These are phyloP conservation scores for Trichosporon sp. DNA, from an alignment of 1,284 basidiomycete genomes.

Conservation along the genomic window DNA sequence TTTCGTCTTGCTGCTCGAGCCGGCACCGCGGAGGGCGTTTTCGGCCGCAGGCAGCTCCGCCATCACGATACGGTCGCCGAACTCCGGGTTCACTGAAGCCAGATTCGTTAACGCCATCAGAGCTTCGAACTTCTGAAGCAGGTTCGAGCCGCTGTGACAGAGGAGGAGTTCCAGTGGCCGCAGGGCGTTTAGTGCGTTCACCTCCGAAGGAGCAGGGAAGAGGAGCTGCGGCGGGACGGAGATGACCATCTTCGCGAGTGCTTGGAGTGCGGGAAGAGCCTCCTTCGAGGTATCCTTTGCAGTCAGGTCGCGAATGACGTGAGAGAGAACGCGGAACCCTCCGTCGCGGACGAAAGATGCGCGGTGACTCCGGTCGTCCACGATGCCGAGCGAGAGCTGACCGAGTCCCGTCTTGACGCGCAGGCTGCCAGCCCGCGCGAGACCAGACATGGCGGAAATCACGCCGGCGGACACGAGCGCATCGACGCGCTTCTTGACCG, in stretches of 20 bases:
- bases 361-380: constrained; percentile 74
- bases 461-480: constrained; percentile 63
- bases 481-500: constrained; percentile 64
- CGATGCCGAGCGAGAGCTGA: constrained; percentile 69
- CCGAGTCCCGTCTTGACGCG: constrained; percentile 53
- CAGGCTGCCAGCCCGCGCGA: constrained; percentile 61
- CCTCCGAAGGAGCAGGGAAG: constrained; percentile 70
- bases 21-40: constrained; percentile 32
- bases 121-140: constrained; percentile 86
- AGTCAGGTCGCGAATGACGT: constrained; percentile 60
- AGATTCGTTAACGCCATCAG: constrained; percentile 96
- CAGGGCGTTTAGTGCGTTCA: constrained; percentile 75
- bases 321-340: constrained; percentile 71
- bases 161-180: constrained; percentile 74
- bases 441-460: constrained; percentile 65
- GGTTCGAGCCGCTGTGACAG: constrained; percentile 66
- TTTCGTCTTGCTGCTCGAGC: constrained; percentile 55
- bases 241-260: constrained; percentile 88
- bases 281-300: constrained; percentile 31
- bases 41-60: constrained; percentile 29
- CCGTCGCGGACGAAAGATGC: constrained; percentile 80
- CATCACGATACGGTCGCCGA: constrained; percentile 64
- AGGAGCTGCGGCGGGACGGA: constrained; percentile 85
- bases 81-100: constrained; percentile 70
- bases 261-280: constrained; percentile 75